Percentiles rank a stretch among this genome's conserved stretches.
Evolutionary conservation across 2,329 filamentous ascomycete species (phyloP).

Genomic region (Microcyclospora tardicrescens): DNA sequence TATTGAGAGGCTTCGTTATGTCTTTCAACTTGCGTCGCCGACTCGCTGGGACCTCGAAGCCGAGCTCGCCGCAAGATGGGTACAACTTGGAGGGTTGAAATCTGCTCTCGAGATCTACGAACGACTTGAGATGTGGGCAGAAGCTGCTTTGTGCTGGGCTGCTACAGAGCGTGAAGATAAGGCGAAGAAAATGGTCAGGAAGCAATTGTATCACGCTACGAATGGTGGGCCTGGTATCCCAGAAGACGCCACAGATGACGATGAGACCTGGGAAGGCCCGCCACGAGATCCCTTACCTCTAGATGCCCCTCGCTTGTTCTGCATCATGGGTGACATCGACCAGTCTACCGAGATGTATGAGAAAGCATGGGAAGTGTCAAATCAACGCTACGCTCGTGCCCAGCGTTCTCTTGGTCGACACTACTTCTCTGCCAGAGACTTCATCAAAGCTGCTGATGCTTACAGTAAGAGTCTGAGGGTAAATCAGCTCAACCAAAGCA

Average conservation of each 20-base stretch:
- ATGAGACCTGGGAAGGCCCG: constrained; percentile 49
- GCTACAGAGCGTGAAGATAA: constrained; percentile 70
- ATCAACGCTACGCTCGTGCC: constrained; percentile 67
- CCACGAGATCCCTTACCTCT: constrained; percentile 58
- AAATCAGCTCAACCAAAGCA: constrained; percentile 67
- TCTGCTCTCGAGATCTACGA: constrained; percentile 95
- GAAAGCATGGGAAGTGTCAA: constrained; percentile 78
- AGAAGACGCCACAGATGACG: constrained; percentile 22
- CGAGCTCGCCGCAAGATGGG: constrained; percentile 88
- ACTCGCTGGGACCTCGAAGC: constrained; percentile 89
- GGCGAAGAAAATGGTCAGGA: constrained; percentile 61
- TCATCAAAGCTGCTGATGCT: constrained; percentile 57
- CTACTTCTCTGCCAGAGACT: constrained; percentile 54
- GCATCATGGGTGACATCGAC: constrained; percentile 85
- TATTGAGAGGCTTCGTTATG: constrained; percentile 63
- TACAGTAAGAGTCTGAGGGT: constrained; percentile 66
- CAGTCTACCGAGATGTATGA: constrained; percentile 62
- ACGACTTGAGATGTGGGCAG: constrained; percentile 82
- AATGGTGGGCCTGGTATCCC: constrained; percentile 26
- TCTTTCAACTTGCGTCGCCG: constrained; percentile 72
- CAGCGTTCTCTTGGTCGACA: constrained; percentile 76
- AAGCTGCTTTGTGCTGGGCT: constrained; percentile 82
- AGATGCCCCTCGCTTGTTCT: constrained; percentile 78
- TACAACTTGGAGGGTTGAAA: constrained; percentile 69
- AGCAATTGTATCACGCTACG: constrained; percentile 62